Base-by-base conservation (phyloP, 108 stramenopile species). In the Epipyxis sp. region DNA sequence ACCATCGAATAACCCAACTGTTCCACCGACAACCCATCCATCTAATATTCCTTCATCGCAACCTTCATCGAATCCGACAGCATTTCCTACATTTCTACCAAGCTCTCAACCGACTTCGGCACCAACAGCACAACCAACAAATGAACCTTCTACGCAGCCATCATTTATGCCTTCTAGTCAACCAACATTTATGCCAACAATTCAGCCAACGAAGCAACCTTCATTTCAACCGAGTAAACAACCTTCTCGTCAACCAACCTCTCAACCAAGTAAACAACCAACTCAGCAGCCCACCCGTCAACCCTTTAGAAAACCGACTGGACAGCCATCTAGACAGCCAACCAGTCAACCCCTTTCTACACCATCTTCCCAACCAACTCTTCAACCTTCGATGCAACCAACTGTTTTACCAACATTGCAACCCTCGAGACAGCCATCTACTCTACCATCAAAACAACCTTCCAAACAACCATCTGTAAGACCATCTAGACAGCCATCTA, bases 401-500 rank as follows among this genome's bases (percentile, higher is more conserved):
- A 32, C 61, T 29, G 35, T 3, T 65, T 32, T 32, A 25, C 61
- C 61, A 32, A 13, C 61, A 32, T 16, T 16, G 10, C 3, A 10
- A 3, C 61, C 61, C 10, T 32, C 61, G 6, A 32, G 61, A 3
- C 61, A 65, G 35, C 61, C 61, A 32, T 65, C 61, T 10, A 25
- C 13, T 25, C 61, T 32, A 25, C 71, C 71, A 30, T 74, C 71
- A 43, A 6, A 10, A 27, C 32, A 27, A 42, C 71, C 71, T 30
- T 13, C 10, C 43, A 42, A 42, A 42, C 71, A 74, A 39, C 71
- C 71, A 32, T 13, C 71, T 10, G 32, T 13, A 43, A 37, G 42
- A 6, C 71, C 71, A 16, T 42, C 71, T 32, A 42, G 13, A 10
- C 71, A 74, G 25, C 71, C 71, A 6, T 54, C 71, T 37, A 54